Conservation (phyloP, 2,329 filamentous ascomycete species). For the Albophoma yamanashiensis region DNA sequence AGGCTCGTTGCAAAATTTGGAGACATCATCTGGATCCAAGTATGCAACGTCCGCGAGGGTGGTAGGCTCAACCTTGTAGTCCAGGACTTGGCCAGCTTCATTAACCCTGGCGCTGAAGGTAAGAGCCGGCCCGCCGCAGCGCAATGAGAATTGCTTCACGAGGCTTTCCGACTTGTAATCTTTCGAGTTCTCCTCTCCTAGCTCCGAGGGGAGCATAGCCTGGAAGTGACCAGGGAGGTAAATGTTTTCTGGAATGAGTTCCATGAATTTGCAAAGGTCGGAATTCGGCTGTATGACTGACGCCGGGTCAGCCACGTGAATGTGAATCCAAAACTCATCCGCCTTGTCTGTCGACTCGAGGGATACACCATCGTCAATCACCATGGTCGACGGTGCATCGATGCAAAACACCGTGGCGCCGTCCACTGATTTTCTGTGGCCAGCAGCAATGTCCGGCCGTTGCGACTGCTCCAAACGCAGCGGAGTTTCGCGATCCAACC, state of each 20-base stretch:
- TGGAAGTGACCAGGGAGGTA: slow-evolving; percentile 48
- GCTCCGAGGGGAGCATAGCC: slow-evolving; percentile 42
- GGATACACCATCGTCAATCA: slow-evolving; percentile 74
- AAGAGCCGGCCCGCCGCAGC: slow-evolving; percentile 37
- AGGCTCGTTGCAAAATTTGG: slow-evolving; percentile 29
- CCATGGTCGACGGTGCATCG: slow-evolving; percentile 52
- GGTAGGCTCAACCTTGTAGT: slow-evolving; percentile 43
- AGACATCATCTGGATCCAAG: slow-evolving; percentile 41
- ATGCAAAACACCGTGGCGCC: slow-evolving; percentile 60
- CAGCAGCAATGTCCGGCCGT: slow-evolving; percentile 32
- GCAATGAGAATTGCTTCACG: slow-evolving; percentile 44
- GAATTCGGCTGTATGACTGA: slow-evolving; percentile 54
- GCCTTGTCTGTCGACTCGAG: slow-evolving; percentile 45
- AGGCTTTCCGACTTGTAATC: slow-evolving; percentile 25
- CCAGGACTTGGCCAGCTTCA: slow-evolving; percentile 38
- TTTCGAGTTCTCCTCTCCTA: slow-evolving; percentile 16
- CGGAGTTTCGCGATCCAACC: slow-evolving; percentile 25
- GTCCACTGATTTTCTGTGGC: slow-evolving; percentile 47
- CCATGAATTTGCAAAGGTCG: slow-evolving; percentile 47
- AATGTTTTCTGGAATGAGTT: slow-evolving; percentile 46
- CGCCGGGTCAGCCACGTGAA: slow-evolving; percentile 71
- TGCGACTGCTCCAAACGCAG: slow-evolving; percentile 20
- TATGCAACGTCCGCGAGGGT: slow-evolving; percentile 44
- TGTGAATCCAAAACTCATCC: slow-evolving; percentile 60
- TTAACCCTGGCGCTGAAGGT: slow-evolving; percentile 53